phyloP scores from a whole-genome alignment of 768 basidiomycete species.

The Russula abietina region DNA sequence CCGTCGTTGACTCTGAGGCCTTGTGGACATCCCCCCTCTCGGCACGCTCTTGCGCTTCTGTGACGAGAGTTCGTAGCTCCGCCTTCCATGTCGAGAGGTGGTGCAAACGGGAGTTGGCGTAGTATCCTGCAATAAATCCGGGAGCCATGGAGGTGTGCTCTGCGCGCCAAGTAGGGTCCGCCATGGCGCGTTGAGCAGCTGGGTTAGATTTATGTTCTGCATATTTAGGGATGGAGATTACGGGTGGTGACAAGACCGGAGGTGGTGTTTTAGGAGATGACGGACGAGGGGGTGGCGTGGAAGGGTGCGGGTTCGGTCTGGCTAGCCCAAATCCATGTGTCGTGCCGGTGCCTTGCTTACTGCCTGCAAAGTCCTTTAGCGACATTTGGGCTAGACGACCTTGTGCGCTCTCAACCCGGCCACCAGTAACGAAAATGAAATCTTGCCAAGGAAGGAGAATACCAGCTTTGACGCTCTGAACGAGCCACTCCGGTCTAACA shows the following conservation, averaged over 20 bases:
- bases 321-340: neutral
- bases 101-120: conserved; percentile 82
- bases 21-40: conserved; percentile 37
- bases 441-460: conserved; percentile 73
- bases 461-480: conserved; percentile 65
- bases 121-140: conserved; percentile 74
- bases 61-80: conserved; percentile 74
- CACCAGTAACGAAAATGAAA: conserved; percentile 53
- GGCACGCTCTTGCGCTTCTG: conserved; percentile 68
- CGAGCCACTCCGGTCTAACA: conserved; percentile 82
- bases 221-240: conserved; percentile 52
- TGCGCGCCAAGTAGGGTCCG: conserved; percentile 76
- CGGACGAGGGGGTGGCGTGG: conserved; percentile 12
- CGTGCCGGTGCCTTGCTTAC: conserved; percentile 10
- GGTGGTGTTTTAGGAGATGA: conserved; percentile 39
- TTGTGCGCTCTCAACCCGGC: conserved; percentile 45
- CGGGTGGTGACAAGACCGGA: conserved; percentile 38
- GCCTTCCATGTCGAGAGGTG: conserved; percentile 90
- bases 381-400: conserved; percentile 40
- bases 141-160: conserved; percentile 82
- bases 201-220: conserved; percentile 64
- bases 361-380: conserved; percentile 28
- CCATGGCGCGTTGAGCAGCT: conserved; percentile 72
- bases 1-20: conserved; percentile 23
- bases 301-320: neutral